phyloP scores from a whole-genome alignment of 169 alveolate species.

The Plasmodium vivax region DNA sequence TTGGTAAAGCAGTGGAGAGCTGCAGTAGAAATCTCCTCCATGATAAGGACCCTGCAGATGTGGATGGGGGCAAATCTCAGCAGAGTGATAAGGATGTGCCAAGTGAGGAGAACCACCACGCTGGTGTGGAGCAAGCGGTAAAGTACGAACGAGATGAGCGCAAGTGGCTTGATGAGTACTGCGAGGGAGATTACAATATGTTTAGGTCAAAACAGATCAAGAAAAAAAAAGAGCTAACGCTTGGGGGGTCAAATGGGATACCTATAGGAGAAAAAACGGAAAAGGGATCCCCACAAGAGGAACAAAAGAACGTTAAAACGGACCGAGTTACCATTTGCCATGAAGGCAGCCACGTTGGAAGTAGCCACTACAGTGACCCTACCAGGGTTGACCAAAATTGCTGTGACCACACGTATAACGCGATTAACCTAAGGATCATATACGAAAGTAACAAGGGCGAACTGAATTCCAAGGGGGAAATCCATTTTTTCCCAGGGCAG shows the following conservation, averaged over 20 bases:
- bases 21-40: background rate
- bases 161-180: slow-evolving; percentile 56
- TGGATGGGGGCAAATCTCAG: background rate
- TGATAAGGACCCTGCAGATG: background rate
- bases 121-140: background rate
- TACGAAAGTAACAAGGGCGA: slow-evolving; percentile 93
- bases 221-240: slow-evolving; percentile 30
- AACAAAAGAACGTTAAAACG: background rate
- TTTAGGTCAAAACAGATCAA: slow-evolving; percentile 52
- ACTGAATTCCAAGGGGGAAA: slow-evolving; percentile 90
- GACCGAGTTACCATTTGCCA: background rate
- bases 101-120: background rate
- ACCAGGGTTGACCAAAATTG: slow-evolving; percentile 9
- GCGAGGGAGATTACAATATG: slow-evolving; percentile 70
- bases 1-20: slow-evolving; percentile 1
- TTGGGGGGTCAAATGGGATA: background rate
- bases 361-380: background rate
- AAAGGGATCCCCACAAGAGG: background rate
- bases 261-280: background rate
- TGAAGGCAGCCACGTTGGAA: background rate
- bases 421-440: slow-evolving; percentile 89
- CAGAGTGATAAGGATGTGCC: background rate
- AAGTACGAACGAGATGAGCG: slow-evolving; percentile 63
- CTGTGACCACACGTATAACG: slow-evolving; percentile 81
- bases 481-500: slow-evolving; percentile 89